A percentile compares a stretch with the other conserved stretches of the same genome.
phyloP scores from a whole-genome alignment of 2,329 filamentous ascomycete species.

The Paraconiothyrium sp. region DNA sequence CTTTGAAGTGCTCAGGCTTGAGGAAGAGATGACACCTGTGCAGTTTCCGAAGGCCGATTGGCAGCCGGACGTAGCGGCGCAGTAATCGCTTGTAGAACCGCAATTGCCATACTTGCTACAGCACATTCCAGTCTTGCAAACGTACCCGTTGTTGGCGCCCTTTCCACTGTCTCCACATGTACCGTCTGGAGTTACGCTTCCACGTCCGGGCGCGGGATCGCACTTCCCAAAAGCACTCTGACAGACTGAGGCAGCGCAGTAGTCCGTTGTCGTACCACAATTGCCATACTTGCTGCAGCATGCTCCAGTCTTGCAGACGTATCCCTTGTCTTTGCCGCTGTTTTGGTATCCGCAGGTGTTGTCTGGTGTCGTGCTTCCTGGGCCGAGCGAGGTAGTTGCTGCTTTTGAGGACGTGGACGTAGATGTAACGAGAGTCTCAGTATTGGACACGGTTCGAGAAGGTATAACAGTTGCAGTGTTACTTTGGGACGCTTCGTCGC shows the following conservation, averaged over 20 bases:
- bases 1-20: not conserved
- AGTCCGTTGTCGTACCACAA: constrained; percentile 15
- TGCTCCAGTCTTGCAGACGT: constrained; percentile 7
- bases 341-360: constrained; percentile 2
- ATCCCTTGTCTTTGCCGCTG: constrained; percentile 8
- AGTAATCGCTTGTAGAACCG: constrained; percentile 29
- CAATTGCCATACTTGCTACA: constrained; percentile 53
- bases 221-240: constrained; percentile 16
- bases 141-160: constrained; percentile 33
- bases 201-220: constrained; percentile 3
- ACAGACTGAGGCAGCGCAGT: constrained; percentile 17
- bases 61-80: constrained; percentile 27
- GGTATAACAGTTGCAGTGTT: no score
- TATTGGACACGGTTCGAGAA: not conserved
- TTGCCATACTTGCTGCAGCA: constrained; percentile 19
- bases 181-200: constrained; percentile 15
- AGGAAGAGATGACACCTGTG: constrained; percentile 7
- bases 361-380: constrained; percentile 5
- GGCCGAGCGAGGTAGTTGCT: constrained; percentile 1
- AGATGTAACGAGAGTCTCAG: not conserved
- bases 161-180: constrained; percentile 17
- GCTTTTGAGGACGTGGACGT: not conserved
- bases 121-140: constrained; percentile 47
- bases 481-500: not conserved
- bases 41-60: constrained; percentile 34